Conservation (phyloP, 2,329 filamentous ascomycete genomes). For the Talaromyces pinophilus region DNA sequence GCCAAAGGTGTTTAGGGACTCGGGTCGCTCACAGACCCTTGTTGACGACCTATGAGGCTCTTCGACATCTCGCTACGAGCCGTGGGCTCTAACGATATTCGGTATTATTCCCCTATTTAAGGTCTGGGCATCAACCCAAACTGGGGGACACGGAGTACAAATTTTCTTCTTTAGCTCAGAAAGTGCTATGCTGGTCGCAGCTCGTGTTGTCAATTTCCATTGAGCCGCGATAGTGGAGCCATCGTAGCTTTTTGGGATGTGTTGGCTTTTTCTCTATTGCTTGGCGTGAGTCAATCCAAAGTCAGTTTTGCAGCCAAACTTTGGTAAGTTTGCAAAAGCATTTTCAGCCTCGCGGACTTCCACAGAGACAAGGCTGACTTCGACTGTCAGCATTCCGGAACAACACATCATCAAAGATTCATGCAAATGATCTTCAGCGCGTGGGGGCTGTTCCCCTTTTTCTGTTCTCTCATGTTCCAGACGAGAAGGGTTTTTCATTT, state of each 20-base stretch:
- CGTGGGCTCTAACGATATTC: not conserved
- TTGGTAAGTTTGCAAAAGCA: not conserved
- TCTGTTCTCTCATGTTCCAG: not conserved
- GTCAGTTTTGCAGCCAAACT: not conserved
- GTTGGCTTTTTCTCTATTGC: not conserved
- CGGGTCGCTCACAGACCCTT: conserved; percentile 10
- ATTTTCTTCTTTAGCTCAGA: not conserved
- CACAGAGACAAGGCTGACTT: conserved; percentile 5
- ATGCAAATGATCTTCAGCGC: not conserved
- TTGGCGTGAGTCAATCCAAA: conserved; percentile 2
- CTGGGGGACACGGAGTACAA: not conserved
- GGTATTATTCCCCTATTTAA: not conserved
- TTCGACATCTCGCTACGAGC: conserved; percentile 9
- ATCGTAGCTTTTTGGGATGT: too few relatives aligned
- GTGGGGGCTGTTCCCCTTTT: not conserved
- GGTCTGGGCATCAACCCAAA: conserved; percentile 6
- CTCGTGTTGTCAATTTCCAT: conserved; percentile 2
- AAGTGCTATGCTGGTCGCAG: not conserved
- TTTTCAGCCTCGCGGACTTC: conserved; percentile 8
- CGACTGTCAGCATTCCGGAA: not conserved
- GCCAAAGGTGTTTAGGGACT: not conserved
- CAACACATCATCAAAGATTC: not conserved
- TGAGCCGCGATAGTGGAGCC: conserved; percentile 17
- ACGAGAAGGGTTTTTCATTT: not conserved
- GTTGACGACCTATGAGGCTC: conserved; percentile 16